Base-by-base conservation (phyloP, 305 asterid species). In the Solanum aculeatissimum region DNA sequence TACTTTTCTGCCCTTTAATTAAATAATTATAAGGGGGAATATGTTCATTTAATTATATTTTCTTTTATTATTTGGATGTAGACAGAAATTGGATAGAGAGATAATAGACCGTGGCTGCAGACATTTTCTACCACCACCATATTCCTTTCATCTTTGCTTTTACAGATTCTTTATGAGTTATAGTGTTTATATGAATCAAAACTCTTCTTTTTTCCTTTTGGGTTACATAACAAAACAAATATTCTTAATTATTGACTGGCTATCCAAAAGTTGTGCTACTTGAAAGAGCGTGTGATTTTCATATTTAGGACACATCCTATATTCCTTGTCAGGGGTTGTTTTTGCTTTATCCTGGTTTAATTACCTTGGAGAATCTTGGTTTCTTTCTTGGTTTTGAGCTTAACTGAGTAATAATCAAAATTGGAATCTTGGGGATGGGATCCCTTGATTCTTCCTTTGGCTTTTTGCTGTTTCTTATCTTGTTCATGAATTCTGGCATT, bases 101-200 rank as follows among this genome's bases (percentile, higher is more conserved):
- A 82, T 92, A 87, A 87, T 85, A 88, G 90, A 92, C 92, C 90
- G 90, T 89, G 90, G 92, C 83, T 91, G 92, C 97, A 88, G 91
- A 92, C 97, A 94, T 90, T 95, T 60, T 90, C 92, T 90, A 88
- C 95, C 94, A 89, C 95, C 97, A 89, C 95, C 97, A 87, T 94
- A 94, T 91, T 94, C 95, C 91, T 91, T 91, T 88, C 92, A 86
- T 94, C 94, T 92, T 88, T 87, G 87, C 95, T 93, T 93, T 92
- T 91, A 70, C 87, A 90, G 94, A 93, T 93, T 90, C 95, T 91
- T 87, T 75, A 75, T 38, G 14, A 58, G 29, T 66, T 90, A 92
- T 89, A 42, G 92, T 89, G 92, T 89, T 92, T 93, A 85, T 92
- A 85, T 88, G 85, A 86, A 86, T 89, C 91, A 91, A 88, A 62